These are phyloP conservation scores for Plantago major DNA, from an alignment of 257 asterid genomes.

Conservation along the genomic window DNA sequence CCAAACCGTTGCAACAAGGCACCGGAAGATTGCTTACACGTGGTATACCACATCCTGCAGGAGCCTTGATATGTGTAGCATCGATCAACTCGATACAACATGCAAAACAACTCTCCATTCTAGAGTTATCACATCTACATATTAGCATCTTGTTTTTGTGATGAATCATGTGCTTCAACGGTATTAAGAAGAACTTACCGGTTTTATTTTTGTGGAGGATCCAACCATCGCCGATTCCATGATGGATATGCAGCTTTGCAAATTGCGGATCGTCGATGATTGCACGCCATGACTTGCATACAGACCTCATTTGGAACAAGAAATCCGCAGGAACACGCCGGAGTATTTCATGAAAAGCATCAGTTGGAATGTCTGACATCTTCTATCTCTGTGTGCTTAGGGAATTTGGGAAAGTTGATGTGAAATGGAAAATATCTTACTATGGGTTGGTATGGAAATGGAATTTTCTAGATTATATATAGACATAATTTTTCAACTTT, in stretches of 20 bases:
- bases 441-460: too few species aligned
- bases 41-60: neutral
- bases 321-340: neutral
- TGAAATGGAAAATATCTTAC: too few species aligned
- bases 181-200: neutral
- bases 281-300: neutral
- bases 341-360: neutral
- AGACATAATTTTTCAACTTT: too few species aligned
- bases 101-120: too few species aligned
- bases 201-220: neutral
- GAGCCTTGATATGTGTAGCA: neutral
- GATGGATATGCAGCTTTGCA: neutral
- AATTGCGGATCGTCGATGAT: neutral
- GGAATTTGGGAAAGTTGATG: too few species aligned
- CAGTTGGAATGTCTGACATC: neutral
- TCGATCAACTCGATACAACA: neutral
- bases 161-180: neutral
- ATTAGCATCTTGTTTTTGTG: neutral
- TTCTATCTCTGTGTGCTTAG: neutral
- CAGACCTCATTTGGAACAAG: neutral
- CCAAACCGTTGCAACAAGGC: constrained; percentile 16
- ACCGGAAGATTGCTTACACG: neutral
- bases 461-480: too few species aligned
- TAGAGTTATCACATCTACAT: too few species aligned
- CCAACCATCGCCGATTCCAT: neutral